Percentiles rank a stretch among this genome's conserved stretches.
Conservation (phyloP, 2,329 filamentous ascomycete species). For the Penicillium hesseltinei region DNA sequence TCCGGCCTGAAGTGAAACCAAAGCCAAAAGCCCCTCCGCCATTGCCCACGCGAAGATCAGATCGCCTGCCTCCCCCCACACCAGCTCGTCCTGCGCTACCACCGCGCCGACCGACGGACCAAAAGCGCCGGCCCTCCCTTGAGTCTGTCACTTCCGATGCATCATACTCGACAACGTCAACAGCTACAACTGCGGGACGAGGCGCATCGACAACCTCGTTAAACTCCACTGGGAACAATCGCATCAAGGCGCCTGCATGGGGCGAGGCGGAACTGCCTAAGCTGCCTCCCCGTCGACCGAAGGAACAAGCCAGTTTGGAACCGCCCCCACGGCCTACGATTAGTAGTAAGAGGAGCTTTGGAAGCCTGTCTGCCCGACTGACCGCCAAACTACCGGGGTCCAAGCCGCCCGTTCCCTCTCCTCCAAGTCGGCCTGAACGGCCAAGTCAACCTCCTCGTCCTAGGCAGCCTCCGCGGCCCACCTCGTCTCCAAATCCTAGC, state of each 20-base stretch:
- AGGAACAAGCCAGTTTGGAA: conserved; percentile 25
- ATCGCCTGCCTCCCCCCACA: conserved; percentile 19
- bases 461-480: conserved; percentile 12
- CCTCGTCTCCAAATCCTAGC: conserved; percentile 12
- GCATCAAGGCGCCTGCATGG: conserved; percentile 56
- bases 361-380: conserved; percentile 16
- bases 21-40: conserved; percentile 43
- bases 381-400: conserved; percentile 8
- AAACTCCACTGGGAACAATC: conserved; percentile 30
- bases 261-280: conserved; percentile 55
- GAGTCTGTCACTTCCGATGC: conserved; percentile 56
- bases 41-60: conserved; percentile 44
- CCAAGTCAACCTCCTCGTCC: conserved; percentile 4
- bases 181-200: conserved; percentile 40
- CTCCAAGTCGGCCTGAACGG: neutral
- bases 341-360: conserved; percentile 15
- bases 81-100: conserved; percentile 47
- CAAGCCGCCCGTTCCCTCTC: conserved; percentile 1
- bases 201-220: conserved; percentile 34
- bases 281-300: conserved; percentile 50
- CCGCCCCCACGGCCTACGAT: conserved; percentile 26
- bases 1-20: conserved; percentile 26
- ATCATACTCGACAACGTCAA: conserved; percentile 48
- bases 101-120: conserved; percentile 41
- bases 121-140: conserved; percentile 42